phyloP scores from a whole-genome alignment of 495 filamentous ascomycete genomes.

The Neurospora sp. region DNA sequence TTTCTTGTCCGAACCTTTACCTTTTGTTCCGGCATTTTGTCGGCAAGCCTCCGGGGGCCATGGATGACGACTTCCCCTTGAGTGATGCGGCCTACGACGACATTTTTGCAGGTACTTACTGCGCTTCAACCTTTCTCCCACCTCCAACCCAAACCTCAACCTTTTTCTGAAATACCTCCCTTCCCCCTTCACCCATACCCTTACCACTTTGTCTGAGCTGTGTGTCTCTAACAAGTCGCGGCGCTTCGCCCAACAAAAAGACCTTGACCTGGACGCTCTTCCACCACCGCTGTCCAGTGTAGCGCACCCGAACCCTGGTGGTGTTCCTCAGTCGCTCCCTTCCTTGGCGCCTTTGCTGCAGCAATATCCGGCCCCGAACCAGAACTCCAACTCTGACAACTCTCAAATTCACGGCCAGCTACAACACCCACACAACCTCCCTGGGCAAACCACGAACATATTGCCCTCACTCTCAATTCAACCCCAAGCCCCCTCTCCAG shows the following conservation, averaged over 20 bases:
- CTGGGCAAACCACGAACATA: not conserved
- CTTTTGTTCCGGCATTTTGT: not conserved
- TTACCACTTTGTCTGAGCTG: not conserved
- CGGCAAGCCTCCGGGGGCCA: not conserved
- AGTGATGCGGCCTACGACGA: constrained; percentile 1
- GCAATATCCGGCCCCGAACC: not conserved
- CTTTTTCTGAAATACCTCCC: not conserved
- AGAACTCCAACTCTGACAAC: not conserved
- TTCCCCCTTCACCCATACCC: not conserved
- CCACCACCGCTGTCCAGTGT: not conserved
- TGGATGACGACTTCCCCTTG: constrained; percentile 2
- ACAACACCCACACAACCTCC: not conserved
- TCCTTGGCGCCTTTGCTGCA: not conserved
- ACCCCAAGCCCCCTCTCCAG: not conserved
- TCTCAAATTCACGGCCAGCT: not conserved
- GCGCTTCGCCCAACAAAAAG: not conserved
- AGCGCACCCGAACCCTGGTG: not conserved
- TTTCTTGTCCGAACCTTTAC: not conserved
- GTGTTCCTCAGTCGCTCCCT: not conserved
- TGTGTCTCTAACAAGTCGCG: not conserved
- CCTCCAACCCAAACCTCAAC: not conserved
- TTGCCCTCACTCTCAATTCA: not conserved
- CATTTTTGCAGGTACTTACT: constrained; percentile 3
- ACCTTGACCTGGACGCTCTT: not conserved
- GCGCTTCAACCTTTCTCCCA: not conserved